These are phyloP conservation scores for Corinectria fuckeliana DNA, from an alignment of 2,329 filamentous ascomycete species.

Conservation along the genomic window DNA sequence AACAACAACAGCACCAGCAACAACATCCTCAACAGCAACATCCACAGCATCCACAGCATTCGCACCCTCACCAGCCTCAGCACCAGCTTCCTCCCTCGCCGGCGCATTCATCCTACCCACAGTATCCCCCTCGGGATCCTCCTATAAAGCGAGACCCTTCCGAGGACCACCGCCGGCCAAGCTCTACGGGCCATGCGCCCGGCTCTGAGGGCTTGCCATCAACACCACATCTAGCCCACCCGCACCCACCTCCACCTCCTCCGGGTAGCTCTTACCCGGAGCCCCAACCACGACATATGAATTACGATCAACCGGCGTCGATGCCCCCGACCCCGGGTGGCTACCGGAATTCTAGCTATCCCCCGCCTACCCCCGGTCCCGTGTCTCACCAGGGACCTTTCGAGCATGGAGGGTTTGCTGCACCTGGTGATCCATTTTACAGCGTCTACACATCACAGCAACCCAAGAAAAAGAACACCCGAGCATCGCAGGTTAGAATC, in stretches of 20 bases:
- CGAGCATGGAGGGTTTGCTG: slow-evolving; percentile 43
- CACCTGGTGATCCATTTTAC: slow-evolving; percentile 47
- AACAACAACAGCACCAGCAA: slow-evolving; percentile 40
- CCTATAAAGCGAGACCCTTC: slow-evolving; percentile 63
- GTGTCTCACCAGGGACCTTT: slow-evolving; percentile 48
- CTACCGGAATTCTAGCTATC: slow-evolving; percentile 51
- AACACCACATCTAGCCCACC: slow-evolving; percentile 41
- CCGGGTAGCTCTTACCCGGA: slow-evolving; percentile 51
- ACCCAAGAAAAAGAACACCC: slow-evolving; percentile 67
- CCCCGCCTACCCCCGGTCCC: slow-evolving; percentile 51
- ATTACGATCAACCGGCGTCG: slow-evolving; percentile 56
- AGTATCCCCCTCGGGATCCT: slow-evolving; percentile 57
- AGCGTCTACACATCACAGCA: slow-evolving; percentile 52
- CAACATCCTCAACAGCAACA: slow-evolving; percentile 29
- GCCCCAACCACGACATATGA: slow-evolving; percentile 58
- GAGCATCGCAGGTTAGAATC: slow-evolving; percentile 63
- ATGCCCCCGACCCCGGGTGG: slow-evolving; percentile 53
- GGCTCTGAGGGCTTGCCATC: slow-evolving; percentile 44
- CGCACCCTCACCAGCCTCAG: slow-evolving; percentile 18
- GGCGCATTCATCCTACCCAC: slow-evolving; percentile 51
- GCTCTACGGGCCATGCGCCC: slow-evolving; percentile 56
- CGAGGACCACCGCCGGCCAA: slow-evolving; percentile 60
- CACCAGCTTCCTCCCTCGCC: slow-evolving; percentile 49
- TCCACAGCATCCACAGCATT: slow-evolving; percentile 1
- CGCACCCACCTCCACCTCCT: slow-evolving; percentile 41